Conservation (phyloP, 2,329 filamentous ascomycete genomes). For the Nothopassalora personata region DNA sequence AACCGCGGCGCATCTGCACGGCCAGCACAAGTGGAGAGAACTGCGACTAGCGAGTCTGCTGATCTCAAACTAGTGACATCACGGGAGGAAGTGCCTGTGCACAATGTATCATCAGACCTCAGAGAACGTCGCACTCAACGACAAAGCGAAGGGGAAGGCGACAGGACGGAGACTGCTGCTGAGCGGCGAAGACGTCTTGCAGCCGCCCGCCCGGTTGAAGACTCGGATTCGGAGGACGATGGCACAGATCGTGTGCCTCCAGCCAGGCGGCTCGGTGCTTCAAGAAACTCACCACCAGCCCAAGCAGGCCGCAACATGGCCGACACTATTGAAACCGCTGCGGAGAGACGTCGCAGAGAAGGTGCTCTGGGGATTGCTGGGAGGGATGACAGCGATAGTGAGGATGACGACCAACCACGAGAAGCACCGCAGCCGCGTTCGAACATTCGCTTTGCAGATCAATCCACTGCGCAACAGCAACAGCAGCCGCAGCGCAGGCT, state of each 20-base stretch:
- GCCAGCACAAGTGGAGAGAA: conserved; percentile 29
- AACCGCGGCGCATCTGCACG: not conserved
- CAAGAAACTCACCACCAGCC: conserved; percentile 6
- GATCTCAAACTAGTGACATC: conserved; percentile 43
- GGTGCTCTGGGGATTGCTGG: conserved; percentile 61
- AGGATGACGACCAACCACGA: conserved; percentile 38
- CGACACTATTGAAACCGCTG: conserved; percentile 60
- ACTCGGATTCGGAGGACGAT: conserved; percentile 36
- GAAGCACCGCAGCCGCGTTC: conserved; percentile 4
- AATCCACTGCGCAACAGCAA: conserved; percentile 5
- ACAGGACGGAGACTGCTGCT: conserved; percentile 33
- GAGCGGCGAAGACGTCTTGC: conserved; percentile 42
- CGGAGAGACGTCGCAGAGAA: conserved; percentile 66
- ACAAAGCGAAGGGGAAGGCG: not conserved
- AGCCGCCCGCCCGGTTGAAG: conserved; percentile 18
- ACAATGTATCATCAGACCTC: conserved; percentile 36
- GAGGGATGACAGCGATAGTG: conserved; percentile 43
- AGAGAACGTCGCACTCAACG: conserved; percentile 13
- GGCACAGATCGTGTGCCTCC: conserved; percentile 36
- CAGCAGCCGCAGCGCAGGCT: conserved; percentile 23
- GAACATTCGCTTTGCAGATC: conserved; percentile 28
- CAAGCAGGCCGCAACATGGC: conserved; percentile 20
- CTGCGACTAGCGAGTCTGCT: conserved; percentile 38
- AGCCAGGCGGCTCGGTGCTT: conserved; percentile 4
- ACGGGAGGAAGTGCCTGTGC: conserved; percentile 44